These are phyloP conservation scores for Morella rubra DNA, from an alignment of 306 rosid genomes.

Conservation along the genomic window DNA sequence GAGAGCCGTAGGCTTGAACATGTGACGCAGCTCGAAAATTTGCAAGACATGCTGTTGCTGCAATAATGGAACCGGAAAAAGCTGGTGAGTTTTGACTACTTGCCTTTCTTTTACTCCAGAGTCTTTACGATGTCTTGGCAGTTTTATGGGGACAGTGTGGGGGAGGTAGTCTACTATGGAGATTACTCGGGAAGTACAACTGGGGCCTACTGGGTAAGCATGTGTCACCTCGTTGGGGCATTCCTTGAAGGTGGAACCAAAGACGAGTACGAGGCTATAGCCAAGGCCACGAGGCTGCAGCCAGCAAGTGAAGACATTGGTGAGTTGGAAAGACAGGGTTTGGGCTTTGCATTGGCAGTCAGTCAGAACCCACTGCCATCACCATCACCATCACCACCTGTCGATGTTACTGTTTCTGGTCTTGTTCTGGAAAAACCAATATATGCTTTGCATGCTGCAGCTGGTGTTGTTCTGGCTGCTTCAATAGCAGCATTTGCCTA, in stretches of 20 bases:
- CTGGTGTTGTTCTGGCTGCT: slow-evolving; percentile 78
- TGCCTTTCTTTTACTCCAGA: slow-evolving; percentile 96
- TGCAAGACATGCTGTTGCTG: slow-evolving; percentile 72
- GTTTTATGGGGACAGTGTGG: slow-evolving; percentile 79
- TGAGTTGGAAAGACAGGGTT: slow-evolving; percentile 81
- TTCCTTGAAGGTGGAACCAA: slow-evolving; percentile 80
- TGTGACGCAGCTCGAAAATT: slow-evolving; percentile 84
- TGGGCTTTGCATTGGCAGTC: slow-evolving; percentile 61
- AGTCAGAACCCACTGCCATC: slow-evolving; percentile 44
- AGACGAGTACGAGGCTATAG: slow-evolving; percentile 70
- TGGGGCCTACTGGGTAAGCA: slow-evolving; percentile 91
- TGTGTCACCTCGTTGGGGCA: slow-evolving; percentile 77
- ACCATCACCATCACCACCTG: slow-evolving; percentile 25
- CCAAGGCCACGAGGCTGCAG: slow-evolving; percentile 67
- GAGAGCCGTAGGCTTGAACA: slow-evolving; percentile 94
- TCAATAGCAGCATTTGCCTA: slow-evolving; percentile 82
- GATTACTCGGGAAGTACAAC: slow-evolving; percentile 72
- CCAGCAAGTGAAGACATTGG: slow-evolving; percentile 70
- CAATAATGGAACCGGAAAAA: slow-evolving; percentile 72
- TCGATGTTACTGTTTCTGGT: slow-evolving; percentile 30
- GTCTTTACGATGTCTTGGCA: slow-evolving; percentile 95
- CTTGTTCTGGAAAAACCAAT: slow-evolving; percentile 64
- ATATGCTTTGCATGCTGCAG: slow-evolving; percentile 81
- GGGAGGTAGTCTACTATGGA: slow-evolving; percentile 84
- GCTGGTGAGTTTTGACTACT: slow-evolving; percentile 74